Evolutionary conservation across 768 basidiomycete genomes (phyloP).

Genomic region (Mrakia frigida): DNA sequence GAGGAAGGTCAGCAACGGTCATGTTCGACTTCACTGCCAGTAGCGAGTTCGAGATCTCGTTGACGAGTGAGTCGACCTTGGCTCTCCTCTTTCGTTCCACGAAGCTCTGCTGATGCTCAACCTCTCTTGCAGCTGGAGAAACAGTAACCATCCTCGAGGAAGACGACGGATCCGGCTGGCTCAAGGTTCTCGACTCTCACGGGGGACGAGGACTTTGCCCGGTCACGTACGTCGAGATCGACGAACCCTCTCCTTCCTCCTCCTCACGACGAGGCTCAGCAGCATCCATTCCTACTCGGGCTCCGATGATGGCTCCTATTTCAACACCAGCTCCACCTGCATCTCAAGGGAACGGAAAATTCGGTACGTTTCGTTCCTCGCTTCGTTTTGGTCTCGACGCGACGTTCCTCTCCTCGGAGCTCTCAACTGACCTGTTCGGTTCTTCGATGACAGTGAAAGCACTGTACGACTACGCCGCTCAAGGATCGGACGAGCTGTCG

Average conservation of each 20-base stretch:
- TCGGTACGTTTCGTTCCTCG: slow-evolving; percentile 20
- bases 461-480: slow-evolving; percentile 24
- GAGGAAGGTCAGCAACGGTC: slow-evolving; percentile 12
- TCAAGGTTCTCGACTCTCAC: slow-evolving; percentile 18
- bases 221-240: slow-evolving; percentile 23
- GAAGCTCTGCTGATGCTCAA: not conserved
- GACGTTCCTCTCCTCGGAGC: not conserved
- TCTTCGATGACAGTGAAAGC: not conserved
- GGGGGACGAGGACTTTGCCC: slow-evolving; percentile 24
- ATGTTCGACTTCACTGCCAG: slow-evolving; percentile 19
- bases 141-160: slow-evolving; percentile 27
- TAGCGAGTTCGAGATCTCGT: slow-evolving; percentile 25
- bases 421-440: not conserved
- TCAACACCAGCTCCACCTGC: not conserved
- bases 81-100: not conserved
- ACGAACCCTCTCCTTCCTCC: not conserved
- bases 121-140: slow-evolving; percentile 12
- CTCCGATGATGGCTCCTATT: not conserved
- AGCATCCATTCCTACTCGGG: too few species aligned
- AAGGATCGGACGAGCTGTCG: slow-evolving; percentile 28
- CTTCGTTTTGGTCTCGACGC: too few species aligned
- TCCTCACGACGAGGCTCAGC: not conserved
- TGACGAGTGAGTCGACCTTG: slow-evolving; percentile 7
- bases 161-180: slow-evolving; percentile 33
- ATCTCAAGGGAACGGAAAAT: not conserved